Evolutionary conservation across 495 filamentous ascomycete genomes (phyloP), one percentile per base, ranked within the genome.

Genomic region (Podospora appendiculata): DNA sequence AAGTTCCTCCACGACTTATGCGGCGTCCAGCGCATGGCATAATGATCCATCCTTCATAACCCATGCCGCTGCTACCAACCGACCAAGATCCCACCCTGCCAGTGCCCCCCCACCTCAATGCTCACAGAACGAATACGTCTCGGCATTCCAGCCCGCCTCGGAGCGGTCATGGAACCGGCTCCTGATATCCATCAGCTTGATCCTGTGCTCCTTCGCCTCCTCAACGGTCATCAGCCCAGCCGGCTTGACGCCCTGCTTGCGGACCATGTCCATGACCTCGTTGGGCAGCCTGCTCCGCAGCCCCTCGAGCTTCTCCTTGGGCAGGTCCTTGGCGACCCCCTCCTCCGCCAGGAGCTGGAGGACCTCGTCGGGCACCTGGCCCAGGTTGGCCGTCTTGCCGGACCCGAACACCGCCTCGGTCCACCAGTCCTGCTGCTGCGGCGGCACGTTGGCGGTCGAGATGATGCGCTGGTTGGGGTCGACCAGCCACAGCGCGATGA

Each of bases 401-500:
- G 9, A 8, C 32, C 57, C 55, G 36, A 62, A 56, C 8, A 57
- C 56, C 6, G 61, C 55, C 44, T 72, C 70, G 4, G 48, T 44
- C 70, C 69, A 74, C 73, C 71, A 76, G 49, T 73, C 60, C 11
- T 47, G 32, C 50, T 64, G 66, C 55, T 76, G 80, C 3, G 79
- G 79, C 0, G 80, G 80, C 0, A 84, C 75, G 57, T 83, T 82
- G 14, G 73, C 75, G 0, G 81, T 80, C 0, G 72, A 78, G 47
- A 71, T 71, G 47, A 84, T 69, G 7, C 72, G 69, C 7, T 55
- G 52, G 41, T 70, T 51, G 0, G 81, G 81, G 60, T 84, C 79
- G 3, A 86, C 72, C 4, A 86, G 65, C 58, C 76, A 84, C 9
- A 85, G 58, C 0, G 75, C 77, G 3, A 85, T 63, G 52, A 83